Evolutionary conservation across 805 yeast genomes (phyloP), one percentile per base, ranked within the genome.

Genomic region (Blastobotrys mokoenaii): DNA sequence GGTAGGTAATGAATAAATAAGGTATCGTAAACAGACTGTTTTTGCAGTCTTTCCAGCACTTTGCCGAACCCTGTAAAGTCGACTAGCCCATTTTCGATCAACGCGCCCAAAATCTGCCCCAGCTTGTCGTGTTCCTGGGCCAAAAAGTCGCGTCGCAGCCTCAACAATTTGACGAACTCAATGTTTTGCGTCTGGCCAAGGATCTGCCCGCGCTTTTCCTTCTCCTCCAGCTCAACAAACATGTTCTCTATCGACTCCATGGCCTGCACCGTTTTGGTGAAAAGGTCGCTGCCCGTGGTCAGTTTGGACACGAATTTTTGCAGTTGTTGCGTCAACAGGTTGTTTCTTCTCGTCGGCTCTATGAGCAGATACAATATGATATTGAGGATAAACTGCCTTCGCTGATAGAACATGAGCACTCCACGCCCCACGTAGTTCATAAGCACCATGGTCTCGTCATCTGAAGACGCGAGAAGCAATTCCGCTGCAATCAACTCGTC

Each of bases 401-500:
- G 73, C 43, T 76, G 66, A 56, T 79, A 84, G 60, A 76, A 87
- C 8, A 78, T 71, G 4, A 83, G 74, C 47, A 79, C 74, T 1
- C 93, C 95, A 16, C 65, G 49, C 50, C 60, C 59, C 33, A 57
- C 47, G 1, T 63, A 59, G 20, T 56, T 47, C 33, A 67, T 47
- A 37, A 60, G 67, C 2, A 74, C 67, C 9, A 65, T 65, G 54
- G 57, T 64, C 48, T 56, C 61, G 43, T 55, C 66, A 18, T 60
- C 60, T 15, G 66, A 57, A 2, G 87, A 73, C 48, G 63, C 60
- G 42, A 66, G 73, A 2, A 89, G 69, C 22, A 85, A 58, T 57
- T 87, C 84, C 1, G 94, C 93, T 1, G 85, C 74, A 2, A 75
- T 69, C 25, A 84, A 43, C 60, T 90, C 97, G 62, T 90, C 95